Evolutionary conservation across 441 rosid species (phyloP).

Genomic region (Erodium moschatum): DNA sequence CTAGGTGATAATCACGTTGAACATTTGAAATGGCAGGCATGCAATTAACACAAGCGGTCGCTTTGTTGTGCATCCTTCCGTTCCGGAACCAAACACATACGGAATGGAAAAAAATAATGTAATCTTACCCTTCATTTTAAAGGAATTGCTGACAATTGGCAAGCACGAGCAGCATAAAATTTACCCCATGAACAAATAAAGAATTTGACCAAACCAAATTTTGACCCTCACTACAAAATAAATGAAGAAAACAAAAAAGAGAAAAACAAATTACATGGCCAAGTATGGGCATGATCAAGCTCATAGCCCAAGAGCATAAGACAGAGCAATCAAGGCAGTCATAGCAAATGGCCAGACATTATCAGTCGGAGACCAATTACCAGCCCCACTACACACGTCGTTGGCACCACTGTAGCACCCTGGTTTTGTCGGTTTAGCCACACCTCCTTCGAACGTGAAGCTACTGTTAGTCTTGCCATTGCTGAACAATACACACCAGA

Average conservation of each 20-base stretch:
- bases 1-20: background rate
- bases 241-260: background rate
- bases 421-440: constrained; percentile 39
- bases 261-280: background rate
- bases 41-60: too few species aligned
- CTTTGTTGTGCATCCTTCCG: background rate
- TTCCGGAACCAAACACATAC: too few species aligned
- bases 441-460: constrained; percentile 44
- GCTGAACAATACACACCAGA: constrained; percentile 73
- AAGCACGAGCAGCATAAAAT: too few species aligned
- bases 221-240: background rate
- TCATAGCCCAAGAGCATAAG: constrained; percentile 32
- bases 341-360: constrained; percentile 23
- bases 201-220: background rate
- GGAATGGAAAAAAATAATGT: too few species aligned
- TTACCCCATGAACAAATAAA: background rate
- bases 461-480: constrained; percentile 46
- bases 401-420: constrained; percentile 74
- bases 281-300: constrained; percentile 1
- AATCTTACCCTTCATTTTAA: too few species aligned
- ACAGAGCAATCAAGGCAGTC: constrained; percentile 26
- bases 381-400: constrained; percentile 44
- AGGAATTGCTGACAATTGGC: too few species aligned
- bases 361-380: constrained; percentile 20
- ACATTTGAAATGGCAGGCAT: background rate